phyloP scores from a whole-genome alignment of 495 filamentous ascomycete genomes.

The Viridothelium virens region DNA sequence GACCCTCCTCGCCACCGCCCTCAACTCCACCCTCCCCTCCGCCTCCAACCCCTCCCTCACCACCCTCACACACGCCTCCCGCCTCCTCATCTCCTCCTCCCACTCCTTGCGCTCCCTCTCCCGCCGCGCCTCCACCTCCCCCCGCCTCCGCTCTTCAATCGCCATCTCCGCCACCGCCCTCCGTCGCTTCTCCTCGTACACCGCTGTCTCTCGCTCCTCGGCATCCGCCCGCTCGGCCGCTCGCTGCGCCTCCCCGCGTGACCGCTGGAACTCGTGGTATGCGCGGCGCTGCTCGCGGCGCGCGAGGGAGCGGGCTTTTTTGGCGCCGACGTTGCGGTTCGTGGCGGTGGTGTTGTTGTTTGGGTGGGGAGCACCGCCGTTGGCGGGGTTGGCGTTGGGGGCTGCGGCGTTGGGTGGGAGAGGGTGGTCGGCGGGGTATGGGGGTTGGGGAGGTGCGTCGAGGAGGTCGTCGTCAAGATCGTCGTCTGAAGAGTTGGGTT shows the following conservation, averaged over 20 bases:
- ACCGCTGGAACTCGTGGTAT: slow-evolving; percentile 42
- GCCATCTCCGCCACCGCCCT: slow-evolving; percentile 36
- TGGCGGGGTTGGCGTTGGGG: background rate
- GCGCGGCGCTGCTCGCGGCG: slow-evolving; percentile 43
- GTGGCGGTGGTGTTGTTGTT: background rate
- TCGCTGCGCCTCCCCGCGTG: slow-evolving; percentile 37
- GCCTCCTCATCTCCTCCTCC: slow-evolving; percentile 29
- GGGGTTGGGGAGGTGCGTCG: background rate
- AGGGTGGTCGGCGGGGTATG: slow-evolving; percentile 1
- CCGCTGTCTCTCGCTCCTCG: slow-evolving; percentile 36
- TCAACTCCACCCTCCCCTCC: slow-evolving; percentile 29
- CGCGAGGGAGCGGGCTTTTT: slow-evolving; percentile 43
- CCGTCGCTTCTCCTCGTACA: slow-evolving; percentile 35
- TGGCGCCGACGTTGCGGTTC: slow-evolving; percentile 38
- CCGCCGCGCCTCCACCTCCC: slow-evolving; percentile 30
- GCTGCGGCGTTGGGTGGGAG: background rate
- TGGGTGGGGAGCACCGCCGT: slow-evolving; percentile 9
- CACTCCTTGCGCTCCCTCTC: slow-evolving; percentile 28
- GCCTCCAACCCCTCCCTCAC: slow-evolving; percentile 27
- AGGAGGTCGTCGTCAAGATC: background rate
- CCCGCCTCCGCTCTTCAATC: slow-evolving; percentile 30
- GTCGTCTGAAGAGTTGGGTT: background rate
- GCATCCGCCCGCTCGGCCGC: slow-evolving; percentile 29
- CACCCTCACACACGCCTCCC: slow-evolving; percentile 32
- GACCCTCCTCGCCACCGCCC: slow-evolving; percentile 23